Evolutionary conservation across 176 grass and related monocot genomes (phyloP).

Genomic region (Phragmites australis): DNA sequence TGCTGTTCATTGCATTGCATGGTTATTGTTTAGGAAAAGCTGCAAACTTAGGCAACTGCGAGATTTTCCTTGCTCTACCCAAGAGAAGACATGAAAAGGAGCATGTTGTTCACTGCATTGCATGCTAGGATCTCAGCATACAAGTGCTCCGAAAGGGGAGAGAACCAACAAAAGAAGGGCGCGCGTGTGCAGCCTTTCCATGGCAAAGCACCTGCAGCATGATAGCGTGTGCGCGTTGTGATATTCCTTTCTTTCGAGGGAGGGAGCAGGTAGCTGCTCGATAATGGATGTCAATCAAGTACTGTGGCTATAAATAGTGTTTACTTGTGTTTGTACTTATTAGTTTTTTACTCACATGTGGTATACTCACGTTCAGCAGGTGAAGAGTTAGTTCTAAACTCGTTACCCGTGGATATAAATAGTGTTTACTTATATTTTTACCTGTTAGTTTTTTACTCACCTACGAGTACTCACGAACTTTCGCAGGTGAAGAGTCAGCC

Average conservation of each 20-base stretch:
- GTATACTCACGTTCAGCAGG: no score
- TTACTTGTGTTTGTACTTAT: no score
- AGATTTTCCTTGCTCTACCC: neutral
- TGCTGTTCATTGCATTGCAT: neutral
- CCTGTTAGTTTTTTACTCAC: no score
- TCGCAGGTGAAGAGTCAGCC: no score
- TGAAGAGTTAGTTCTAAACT: no score
- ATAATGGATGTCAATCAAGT: no score
- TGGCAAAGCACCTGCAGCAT: slow-evolving; percentile 36
- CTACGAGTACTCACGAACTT: no score
- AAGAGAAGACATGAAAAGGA: slow-evolving; percentile 24
- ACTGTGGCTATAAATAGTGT: no score
- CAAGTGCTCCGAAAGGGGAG: slow-evolving; percentile 25
- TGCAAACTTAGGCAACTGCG: slow-evolving; percentile 4
- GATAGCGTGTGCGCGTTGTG: slow-evolving; percentile 13
- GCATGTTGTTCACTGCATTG: neutral
- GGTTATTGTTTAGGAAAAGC: neutral
- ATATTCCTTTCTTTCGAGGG: slow-evolving; percentile 46
- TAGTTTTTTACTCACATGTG: no score
- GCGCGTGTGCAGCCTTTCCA: slow-evolving; percentile 25
- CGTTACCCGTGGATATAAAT: no score
- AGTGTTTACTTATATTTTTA: no score
- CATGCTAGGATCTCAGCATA: neutral
- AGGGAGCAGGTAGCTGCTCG: neutral
- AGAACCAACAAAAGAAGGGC: slow-evolving; percentile 17